A percentile compares a stretch with the other conserved stretches of the same genome.
phyloP scores from a whole-genome alignment of 352 stramenopile species.

The Phytopythium aichiense region DNA sequence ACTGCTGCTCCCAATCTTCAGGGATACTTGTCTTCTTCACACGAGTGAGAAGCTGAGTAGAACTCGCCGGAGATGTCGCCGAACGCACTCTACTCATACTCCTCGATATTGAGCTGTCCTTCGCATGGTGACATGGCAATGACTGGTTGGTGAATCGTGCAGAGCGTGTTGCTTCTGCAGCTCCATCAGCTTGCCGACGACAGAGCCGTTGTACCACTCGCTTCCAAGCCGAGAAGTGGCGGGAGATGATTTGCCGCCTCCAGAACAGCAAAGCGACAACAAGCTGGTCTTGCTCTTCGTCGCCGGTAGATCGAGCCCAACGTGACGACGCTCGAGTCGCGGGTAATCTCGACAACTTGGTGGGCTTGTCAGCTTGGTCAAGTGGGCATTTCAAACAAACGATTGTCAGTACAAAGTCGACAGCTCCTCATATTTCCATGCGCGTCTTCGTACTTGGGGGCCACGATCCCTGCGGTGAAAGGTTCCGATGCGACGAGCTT shows the following conservation, averaged over 20 bases:
- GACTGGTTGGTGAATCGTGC: neutral
- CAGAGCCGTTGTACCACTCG: conserved; percentile 7
- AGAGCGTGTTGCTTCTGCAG: neutral
- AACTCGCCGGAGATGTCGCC: neutral
- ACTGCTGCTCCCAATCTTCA: neutral
- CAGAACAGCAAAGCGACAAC: conserved; percentile 44
- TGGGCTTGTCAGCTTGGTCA: neutral
- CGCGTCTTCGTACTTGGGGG: neutral
- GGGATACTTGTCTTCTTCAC: neutral
- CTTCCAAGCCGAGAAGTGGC: conserved; percentile 42
- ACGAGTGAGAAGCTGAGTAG: neutral
- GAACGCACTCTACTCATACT: neutral
- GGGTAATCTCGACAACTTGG: neutral
- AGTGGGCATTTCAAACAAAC: neutral
- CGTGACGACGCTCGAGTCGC: neutral
- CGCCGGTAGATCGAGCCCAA: neutral
- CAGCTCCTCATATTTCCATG: neutral
- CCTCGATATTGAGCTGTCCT: neutral
- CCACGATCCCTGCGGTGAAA: neutral
- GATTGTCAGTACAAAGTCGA: neutral
- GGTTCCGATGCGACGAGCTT: neutral
- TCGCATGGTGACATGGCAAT: neutral
- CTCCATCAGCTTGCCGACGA: neutral
- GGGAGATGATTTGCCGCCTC: conserved; percentile 32
- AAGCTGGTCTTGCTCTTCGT: conserved; percentile 35